Conservation (phyloP, 228 moss, liverwort and hornwort genomes). For the Sphagnum magellanicum region DNA sequence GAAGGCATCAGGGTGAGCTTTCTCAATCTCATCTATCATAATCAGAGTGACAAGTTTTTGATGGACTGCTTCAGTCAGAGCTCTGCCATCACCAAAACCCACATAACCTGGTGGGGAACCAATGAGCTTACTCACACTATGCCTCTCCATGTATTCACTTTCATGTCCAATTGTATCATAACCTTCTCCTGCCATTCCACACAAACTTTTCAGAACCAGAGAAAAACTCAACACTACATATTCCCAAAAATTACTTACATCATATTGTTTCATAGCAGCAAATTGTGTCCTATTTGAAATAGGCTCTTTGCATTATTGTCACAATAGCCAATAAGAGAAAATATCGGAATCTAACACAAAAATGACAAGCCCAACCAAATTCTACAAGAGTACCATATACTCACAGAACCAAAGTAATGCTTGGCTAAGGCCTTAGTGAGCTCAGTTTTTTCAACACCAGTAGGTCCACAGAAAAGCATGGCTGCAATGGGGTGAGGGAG, state of each 20-base stretch:
- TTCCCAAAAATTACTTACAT: no score
- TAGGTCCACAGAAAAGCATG: slow-evolving; percentile 97
- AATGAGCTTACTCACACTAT: slow-evolving; percentile 89
- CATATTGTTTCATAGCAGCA: no score
- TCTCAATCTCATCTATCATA: slow-evolving; percentile 93
- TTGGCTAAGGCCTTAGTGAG: slow-evolving; percentile 88
- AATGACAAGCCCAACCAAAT: not conserved
- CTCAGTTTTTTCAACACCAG: slow-evolving; percentile 96
- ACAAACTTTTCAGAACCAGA: no score
- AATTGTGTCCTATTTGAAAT: not conserved
- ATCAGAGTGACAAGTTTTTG: slow-evolving; percentile 81
- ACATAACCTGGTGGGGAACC: slow-evolving; percentile 97
- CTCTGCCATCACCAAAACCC: slow-evolving; percentile 94
- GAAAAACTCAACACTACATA: no score
- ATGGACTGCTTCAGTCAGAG: slow-evolving; percentile 86
- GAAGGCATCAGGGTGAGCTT: slow-evolving; percentile 94
- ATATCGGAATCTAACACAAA: not conserved
- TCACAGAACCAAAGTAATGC: slow-evolving; percentile 91
- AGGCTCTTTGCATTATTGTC: not conserved
- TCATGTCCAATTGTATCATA: slow-evolving; percentile 96
- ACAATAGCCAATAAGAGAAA: not conserved
- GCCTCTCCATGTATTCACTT: slow-evolving; percentile 96
- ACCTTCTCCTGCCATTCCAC: slow-evolving; percentile 63
- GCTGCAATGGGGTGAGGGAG: slow-evolving; percentile 91
- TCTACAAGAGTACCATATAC: slow-evolving; percentile 4